Evolutionary conservation across 768 basidiomycete genomes (phyloP).

Genomic region (Trametes gibbosa): DNA sequence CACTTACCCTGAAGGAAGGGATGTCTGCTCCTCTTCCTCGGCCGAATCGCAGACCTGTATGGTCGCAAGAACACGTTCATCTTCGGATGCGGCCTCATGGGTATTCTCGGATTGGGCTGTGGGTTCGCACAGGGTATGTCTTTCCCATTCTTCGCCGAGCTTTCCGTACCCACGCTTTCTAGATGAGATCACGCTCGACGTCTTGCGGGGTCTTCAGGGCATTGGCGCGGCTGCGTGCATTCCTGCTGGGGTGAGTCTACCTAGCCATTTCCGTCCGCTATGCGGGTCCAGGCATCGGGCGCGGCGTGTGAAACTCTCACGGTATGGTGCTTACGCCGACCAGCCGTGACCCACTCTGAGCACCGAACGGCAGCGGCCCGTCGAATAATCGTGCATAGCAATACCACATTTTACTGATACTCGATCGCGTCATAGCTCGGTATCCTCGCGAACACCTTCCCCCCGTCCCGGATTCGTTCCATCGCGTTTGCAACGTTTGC

Average conservation of each 20-base stretch:
- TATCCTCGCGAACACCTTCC: slow-evolving; percentile 79
- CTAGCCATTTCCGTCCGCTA: no score
- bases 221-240: slow-evolving; percentile 75
- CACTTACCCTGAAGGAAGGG: slow-evolving; percentile 41
- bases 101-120: slow-evolving; percentile 59
- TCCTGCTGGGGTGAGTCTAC: slow-evolving; percentile 61
- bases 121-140: slow-evolving; percentile 56
- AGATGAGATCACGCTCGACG: slow-evolving; percentile 61
- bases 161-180: not conserved
- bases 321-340: no score
- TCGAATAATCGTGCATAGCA: no score
- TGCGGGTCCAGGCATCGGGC: no score
- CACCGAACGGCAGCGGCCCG: no score
- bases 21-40: slow-evolving; percentile 73
- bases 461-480: slow-evolving; percentile 62
- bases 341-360: not conserved
- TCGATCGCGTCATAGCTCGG: slow-evolving; percentile 49
- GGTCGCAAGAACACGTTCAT: slow-evolving; percentile 72
- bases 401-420: no score
- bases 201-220: slow-evolving; percentile 78
- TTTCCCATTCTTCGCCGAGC: not conserved
- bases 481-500: slow-evolving; percentile 81
- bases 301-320: slow-evolving; percentile 51
- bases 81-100: slow-evolving; percentile 51
- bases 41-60: slow-evolving; percentile 77